Percentiles rank a stretch among this genome's conserved stretches.
Evolutionary conservation across 2,329 filamentous ascomycete genomes (phyloP).

Genomic region (Emmonsia crescens): DNA sequence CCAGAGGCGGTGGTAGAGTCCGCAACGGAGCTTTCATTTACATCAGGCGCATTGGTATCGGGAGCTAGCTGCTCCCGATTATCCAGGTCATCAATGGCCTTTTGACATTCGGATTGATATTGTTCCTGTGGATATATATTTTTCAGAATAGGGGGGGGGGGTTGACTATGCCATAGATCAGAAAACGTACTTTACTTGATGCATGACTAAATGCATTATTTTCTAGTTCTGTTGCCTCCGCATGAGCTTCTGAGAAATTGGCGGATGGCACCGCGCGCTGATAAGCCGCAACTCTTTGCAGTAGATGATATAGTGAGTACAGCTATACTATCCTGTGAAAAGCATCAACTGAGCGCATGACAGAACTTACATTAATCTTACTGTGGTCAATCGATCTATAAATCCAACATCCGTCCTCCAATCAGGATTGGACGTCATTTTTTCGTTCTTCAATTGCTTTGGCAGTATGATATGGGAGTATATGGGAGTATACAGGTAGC

Average conservation of each 20-base stretch:
- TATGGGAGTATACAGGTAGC: not conserved
- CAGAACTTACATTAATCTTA: conserved; percentile 49
- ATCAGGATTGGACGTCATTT: too few species aligned
- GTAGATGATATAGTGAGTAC: not conserved
- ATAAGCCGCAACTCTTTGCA: conserved; percentile 30
- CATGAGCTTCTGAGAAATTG: conserved; percentile 38
- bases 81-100: conserved; percentile 27
- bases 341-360: not conserved
- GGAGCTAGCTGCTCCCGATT: conserved; percentile 14
- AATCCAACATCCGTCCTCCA: conserved; percentile 47
- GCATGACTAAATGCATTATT: conserved; percentile 29
- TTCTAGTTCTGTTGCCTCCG: too few species aligned
- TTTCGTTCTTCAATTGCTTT: not conserved
- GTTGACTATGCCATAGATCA: not conserved
- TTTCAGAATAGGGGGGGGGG: not conserved
- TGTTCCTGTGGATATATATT: conserved; percentile 41
- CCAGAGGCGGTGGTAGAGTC: conserved; percentile 21
- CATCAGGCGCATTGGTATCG: conserved; percentile 16
- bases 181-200: conserved; percentile 25
- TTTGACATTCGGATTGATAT: conserved; percentile 37
- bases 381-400: conserved; percentile 50
- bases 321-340: not conserved
- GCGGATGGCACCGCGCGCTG: conserved; percentile 36
- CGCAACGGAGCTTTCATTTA: conserved; percentile 15
- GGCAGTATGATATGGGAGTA: not conserved